Evolutionary conservation across 176 grass and related monocot genomes (phyloP), one percentile per base, ranked within the genome.

Genomic region (Canna indica): DNA sequence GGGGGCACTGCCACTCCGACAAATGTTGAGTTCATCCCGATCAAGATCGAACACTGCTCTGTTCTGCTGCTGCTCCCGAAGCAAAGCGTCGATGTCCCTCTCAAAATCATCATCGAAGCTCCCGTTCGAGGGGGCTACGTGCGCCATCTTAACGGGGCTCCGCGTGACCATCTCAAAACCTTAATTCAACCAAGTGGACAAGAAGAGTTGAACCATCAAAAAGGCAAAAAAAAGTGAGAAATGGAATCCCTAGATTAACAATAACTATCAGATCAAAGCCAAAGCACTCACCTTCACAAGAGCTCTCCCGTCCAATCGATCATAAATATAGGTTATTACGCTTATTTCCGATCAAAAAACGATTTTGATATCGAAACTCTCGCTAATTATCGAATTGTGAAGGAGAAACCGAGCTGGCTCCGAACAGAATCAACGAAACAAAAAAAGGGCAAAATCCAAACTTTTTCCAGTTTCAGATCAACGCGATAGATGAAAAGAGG

Each of bases 1-100:
- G 1, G 75, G 75, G 17, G 75, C 75, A 64, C 75, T 77, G 26
- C 63, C 75, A 3, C 75, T 69, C 26, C 75, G 47, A 17, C 42
- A 58, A 12, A 67, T 52, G 69, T 69, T 69, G 34, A 69, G 24
- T 17, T 58, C 65, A 27, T 44, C 75, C 48, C 24, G 24, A 9
- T 42, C 48, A 22, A 26, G 16, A 58, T 57, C 75, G 35, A 54
- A 54, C 27, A 25, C 33, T 15, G 2, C 61, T 31, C 64, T 57
- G 11, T 25, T 57, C 46, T 77, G 64, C 16, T 58, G 32, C 47
- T 68, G 75, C 29, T 77, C 63, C 47, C n/a, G 16, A 29, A 68
- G 33, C n/a, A 77, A 42, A 38, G 48, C 48, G 4, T 69, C 64
- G 34, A 77, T 54, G 47, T 59, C 75, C 25, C 48, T 68, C 65